phyloP scores from a whole-genome alignment of 257 asterid genomes.

The Nicotiana tomentosiformis region DNA sequence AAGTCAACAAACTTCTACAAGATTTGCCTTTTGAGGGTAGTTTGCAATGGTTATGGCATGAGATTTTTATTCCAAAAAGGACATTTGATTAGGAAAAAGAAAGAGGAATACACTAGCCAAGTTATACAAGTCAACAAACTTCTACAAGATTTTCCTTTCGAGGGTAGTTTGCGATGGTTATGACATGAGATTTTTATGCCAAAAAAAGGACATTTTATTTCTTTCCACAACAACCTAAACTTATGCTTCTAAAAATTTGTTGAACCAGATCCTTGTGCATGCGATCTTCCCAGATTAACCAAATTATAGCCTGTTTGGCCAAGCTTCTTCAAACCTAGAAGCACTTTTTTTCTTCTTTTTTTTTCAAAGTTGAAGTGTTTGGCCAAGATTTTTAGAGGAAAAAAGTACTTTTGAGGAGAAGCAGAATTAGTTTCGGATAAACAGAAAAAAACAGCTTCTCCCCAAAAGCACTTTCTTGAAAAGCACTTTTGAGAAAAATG shows the following conservation, averaged over 20 bases:
- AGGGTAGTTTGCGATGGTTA: background rate
- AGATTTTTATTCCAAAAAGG: background rate
- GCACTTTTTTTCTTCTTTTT: too few relatives aligned
- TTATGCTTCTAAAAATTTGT: background rate
- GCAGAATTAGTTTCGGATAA: too few relatives aligned
- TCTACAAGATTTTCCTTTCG: background rate
- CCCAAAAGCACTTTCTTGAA: too few relatives aligned
- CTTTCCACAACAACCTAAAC: background rate
- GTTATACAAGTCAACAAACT: background rate
- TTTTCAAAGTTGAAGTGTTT: too few relatives aligned
- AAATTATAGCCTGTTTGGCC: too few relatives aligned
- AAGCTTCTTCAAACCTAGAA: too few relatives aligned
- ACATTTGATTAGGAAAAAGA: background rate
- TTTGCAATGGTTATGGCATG: slow-evolving; percentile 3
- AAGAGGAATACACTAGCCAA: background rate
- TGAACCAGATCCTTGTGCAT: background rate
- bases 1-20: background rate
- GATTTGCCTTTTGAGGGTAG: background rate
- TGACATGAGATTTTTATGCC: background rate
- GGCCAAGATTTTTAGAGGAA: too few relatives aligned
- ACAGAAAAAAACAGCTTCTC: too few relatives aligned
- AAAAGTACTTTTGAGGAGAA: too few relatives aligned
- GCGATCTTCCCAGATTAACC: background rate
- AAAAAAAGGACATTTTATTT: background rate
- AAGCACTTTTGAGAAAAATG: too few relatives aligned